Evolutionary conservation across 2,329 filamentous ascomycete species (phyloP).

Genomic region (Fusarium sp.): DNA sequence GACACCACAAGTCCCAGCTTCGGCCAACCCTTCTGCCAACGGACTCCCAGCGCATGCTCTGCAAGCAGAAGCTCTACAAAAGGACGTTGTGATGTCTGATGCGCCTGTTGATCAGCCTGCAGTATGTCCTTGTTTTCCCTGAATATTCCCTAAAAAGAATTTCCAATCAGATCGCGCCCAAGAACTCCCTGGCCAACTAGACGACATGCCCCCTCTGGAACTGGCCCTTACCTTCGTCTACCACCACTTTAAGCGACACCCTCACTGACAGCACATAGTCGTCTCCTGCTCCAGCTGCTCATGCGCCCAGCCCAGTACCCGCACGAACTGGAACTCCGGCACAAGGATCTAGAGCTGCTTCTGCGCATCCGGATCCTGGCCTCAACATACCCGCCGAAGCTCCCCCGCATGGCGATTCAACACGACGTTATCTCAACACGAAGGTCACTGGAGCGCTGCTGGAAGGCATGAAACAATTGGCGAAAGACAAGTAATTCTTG

Average conservation of each 20-base stretch:
- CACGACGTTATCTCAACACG: conserved; percentile 79
- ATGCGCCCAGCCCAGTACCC: conserved; percentile 60
- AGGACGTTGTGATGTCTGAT: conserved; percentile 63
- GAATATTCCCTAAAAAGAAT: background rate
- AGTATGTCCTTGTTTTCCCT: conserved; percentile 48
- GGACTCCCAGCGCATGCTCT: conserved; percentile 45
- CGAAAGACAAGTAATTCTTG: conserved; percentile 77
- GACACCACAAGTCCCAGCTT: conserved; percentile 37
- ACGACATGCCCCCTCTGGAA: background rate
- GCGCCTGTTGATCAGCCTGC: conserved; percentile 58
- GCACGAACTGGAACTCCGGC: conserved; percentile 66
- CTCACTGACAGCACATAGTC: conserved; percentile 48
- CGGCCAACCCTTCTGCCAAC: conserved; percentile 43
- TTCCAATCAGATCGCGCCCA: too few relatives aligned
- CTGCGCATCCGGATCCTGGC: conserved; percentile 68
- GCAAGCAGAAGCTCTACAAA: conserved; percentile 49
- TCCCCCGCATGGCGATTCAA: conserved; percentile 76
- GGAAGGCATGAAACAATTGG: conserved; percentile 82
- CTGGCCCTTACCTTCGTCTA: conserved; percentile 15
- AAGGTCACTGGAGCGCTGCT: conserved; percentile 78
- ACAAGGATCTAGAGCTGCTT: conserved; percentile 68
- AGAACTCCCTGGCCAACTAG: background rate
- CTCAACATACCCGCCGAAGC: conserved; percentile 72
- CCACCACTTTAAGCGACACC: background rate
- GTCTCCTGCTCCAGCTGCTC: conserved; percentile 56